A percentile compares a stretch with the other conserved stretches of the same genome.
phyloP scores from a whole-genome alignment of 139 green algal species.

The Chlamydomonas sphaeroides region DNA sequence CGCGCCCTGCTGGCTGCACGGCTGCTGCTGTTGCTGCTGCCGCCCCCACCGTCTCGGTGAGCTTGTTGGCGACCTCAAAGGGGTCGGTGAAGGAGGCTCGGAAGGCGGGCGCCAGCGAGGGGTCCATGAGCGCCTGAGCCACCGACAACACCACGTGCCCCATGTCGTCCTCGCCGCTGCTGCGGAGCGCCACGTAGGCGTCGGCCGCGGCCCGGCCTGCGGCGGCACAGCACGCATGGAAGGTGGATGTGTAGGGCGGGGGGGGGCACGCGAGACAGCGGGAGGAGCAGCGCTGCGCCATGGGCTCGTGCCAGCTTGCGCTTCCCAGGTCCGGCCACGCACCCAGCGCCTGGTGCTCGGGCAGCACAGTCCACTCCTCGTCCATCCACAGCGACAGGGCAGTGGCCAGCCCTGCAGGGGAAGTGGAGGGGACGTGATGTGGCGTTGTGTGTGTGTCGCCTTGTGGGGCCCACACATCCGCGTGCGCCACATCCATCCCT shows the following conservation, averaged over 20 bases:
- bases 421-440: background rate
- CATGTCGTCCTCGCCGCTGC: slow-evolving; percentile 19
- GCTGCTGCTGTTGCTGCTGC: no score
- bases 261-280: background rate
- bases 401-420: slow-evolving; percentile 6
- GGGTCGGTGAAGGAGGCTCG: slow-evolving; percentile 34
- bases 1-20: no score
- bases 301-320: background rate
- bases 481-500: background rate
- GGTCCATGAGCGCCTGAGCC: background rate
- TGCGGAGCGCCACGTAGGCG: slow-evolving; percentile 15
- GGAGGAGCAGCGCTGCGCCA: background rate
- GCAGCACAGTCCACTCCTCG: slow-evolving; percentile 40
- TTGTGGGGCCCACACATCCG: background rate
- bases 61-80: slow-evolving; percentile 40
- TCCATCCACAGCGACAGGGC: slow-evolving; percentile 36
- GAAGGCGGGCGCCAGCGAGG: slow-evolving; percentile 16
- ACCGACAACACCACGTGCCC: slow-evolving; percentile 22
- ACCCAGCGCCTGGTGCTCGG: slow-evolving; percentile 20
- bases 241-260: background rate
- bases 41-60: background rate
- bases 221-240: background rate
- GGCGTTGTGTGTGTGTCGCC: background rate
- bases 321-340: no score
- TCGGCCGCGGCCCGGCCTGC: slow-evolving; percentile 21